Conservation (phyloP, 179 eudicot species). For the Heliamphora pulchella region DNA sequence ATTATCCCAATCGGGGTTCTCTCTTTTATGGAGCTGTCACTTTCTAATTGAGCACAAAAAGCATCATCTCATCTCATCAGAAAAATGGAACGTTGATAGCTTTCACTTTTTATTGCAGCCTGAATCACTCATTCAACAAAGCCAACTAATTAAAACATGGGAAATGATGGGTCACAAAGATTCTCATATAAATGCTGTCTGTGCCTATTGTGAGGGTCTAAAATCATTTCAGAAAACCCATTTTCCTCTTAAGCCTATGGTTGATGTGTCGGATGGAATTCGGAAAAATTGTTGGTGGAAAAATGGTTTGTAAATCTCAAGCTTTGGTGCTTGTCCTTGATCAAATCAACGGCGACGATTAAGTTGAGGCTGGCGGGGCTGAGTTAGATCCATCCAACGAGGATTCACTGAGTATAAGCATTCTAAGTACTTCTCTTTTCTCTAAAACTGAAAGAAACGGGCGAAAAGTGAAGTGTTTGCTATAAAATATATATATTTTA, state of each 20-base stretch:
- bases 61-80: not conserved
- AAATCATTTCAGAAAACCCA: too few species aligned
- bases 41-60: not conserved
- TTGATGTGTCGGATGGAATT: too few species aligned
- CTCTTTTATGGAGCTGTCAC: not conserved
- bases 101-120: not conserved
- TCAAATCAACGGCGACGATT: not conserved
- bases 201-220: too few species aligned
- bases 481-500: too few species aligned
- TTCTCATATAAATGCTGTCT: conserved; percentile 3
- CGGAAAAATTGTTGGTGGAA: too few species aligned
- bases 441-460: too few species aligned
- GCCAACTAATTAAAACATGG: not conserved
- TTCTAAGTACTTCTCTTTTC: too few species aligned
- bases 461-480: too few species aligned
- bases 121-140: conserved; percentile 1
- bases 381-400: not conserved
- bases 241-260: too few species aligned
- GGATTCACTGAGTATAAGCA: not conserved
- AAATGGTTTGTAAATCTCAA: too few species aligned
- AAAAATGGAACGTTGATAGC: too few species aligned
- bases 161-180: not conserved
- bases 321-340: not conserved
- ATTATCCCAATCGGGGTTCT: too few species aligned
- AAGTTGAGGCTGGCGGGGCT: not conserved